Conservation (phyloP, 1,284 basidiomycete genomes). For the Ceratobasidium sp. region DNA sequence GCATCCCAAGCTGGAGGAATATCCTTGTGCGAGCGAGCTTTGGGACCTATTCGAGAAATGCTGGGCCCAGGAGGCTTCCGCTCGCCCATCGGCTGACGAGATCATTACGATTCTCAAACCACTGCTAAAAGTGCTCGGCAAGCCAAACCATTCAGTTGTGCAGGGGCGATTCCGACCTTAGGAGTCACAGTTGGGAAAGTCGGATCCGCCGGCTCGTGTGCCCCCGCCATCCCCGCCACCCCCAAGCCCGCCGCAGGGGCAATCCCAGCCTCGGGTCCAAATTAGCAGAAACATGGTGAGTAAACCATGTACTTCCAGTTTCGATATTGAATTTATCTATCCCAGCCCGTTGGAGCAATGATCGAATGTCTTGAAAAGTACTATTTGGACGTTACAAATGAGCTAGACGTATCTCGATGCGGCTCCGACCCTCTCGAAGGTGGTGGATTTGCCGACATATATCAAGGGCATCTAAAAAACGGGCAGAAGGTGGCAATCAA, state of each 20-base stretch:
- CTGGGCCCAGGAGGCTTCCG: not conserved
- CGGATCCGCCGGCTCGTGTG: no score
- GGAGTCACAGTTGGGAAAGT: no score
- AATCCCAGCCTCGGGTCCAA: not conserved
- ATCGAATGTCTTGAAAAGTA: not conserved
- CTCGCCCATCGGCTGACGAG: conserved; percentile 9
- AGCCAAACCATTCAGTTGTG: no score
- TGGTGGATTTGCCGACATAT: conserved; percentile 7
- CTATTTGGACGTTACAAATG: conserved; percentile 2
- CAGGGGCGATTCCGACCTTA: no score
- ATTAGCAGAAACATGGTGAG: not conserved
- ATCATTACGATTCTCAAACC: not conserved
- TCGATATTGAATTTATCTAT: not conserved
- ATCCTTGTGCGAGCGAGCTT: not conserved
- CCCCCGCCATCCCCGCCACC: no score
- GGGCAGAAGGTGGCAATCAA: not conserved
- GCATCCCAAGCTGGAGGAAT: conserved; percentile 17
- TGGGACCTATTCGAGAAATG: conserved; percentile 25
- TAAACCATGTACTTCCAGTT: not conserved
- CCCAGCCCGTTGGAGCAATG: not conserved
- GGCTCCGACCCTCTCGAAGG: not conserved
- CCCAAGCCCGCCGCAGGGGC: no score
- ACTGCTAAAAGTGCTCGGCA: not conserved
- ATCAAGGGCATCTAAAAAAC: not conserved
- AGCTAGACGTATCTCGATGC: not conserved